Evolutionary conservation across 352 stramenopile species (phyloP).

Genomic region (Phytopythium kandeliae): DNA sequence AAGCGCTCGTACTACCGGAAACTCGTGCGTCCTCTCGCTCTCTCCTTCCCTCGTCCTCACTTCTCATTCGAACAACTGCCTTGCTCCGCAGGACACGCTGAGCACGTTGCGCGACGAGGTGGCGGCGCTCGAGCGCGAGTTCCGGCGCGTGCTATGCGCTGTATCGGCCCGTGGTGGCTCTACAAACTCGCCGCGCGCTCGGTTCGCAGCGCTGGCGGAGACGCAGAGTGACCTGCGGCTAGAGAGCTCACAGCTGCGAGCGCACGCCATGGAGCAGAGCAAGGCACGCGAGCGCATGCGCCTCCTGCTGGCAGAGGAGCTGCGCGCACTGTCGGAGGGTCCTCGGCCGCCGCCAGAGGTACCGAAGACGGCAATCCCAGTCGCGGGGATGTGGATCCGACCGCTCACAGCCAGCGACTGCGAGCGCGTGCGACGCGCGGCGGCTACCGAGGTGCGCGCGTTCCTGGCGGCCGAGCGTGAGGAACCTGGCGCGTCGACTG

Average conservation of each 20-base stretch:
- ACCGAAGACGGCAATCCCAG: no score
- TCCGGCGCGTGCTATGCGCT: slow-evolving; percentile 16
- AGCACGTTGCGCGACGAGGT: slow-evolving; percentile 45
- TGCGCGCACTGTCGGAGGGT: slow-evolving; percentile 25
- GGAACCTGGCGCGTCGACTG: slow-evolving; percentile 38
- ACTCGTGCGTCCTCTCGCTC: slow-evolving; percentile 30
- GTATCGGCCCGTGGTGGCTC: slow-evolving; percentile 4
- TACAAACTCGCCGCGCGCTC: slow-evolving; percentile 21
- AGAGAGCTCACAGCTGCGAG: slow-evolving; percentile 52
- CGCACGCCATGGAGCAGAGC: slow-evolving; percentile 45
- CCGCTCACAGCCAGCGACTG: slow-evolving; percentile 42
- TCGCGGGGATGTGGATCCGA: slow-evolving; percentile 15
- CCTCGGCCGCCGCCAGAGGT: not conserved
- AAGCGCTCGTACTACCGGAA: slow-evolving; percentile 74
- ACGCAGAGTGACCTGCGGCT: slow-evolving; percentile 45
- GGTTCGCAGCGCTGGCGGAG: slow-evolving; percentile 45
- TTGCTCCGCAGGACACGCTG: slow-evolving; percentile 37
- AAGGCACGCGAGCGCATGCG: slow-evolving; percentile 46
- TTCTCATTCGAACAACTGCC: not conserved
- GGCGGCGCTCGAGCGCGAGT: slow-evolving; percentile 42
- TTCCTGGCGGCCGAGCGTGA: slow-evolving; percentile 28
- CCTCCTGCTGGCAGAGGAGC: slow-evolving; percentile 52
- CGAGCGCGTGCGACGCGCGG: slow-evolving; percentile 29
- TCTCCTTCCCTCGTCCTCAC: not conserved
- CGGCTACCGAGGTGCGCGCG: slow-evolving; percentile 35